phyloP scores from a whole-genome alignment of 495 filamentous ascomycete genomes.

The Talaromyces proteolyticus region DNA sequence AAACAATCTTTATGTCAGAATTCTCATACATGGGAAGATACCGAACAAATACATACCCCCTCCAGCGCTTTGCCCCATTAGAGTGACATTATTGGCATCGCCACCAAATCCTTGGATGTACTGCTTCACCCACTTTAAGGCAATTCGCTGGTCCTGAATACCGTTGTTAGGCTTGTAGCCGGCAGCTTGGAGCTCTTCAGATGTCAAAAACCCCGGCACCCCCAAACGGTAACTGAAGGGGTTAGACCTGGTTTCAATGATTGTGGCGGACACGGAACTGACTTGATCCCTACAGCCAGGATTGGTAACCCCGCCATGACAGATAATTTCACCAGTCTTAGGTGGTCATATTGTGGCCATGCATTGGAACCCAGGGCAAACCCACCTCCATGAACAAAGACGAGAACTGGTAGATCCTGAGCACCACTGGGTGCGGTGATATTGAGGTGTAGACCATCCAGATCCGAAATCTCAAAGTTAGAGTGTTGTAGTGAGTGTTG shows the following conservation, averaged over 20 bases:
- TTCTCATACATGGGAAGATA: not conserved
- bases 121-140: conserved; percentile 11
- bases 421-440: conserved; percentile 28
- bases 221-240: conserved; percentile 35
- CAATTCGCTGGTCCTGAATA: conserved; percentile 16
- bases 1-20: not conserved
- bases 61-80: conserved; percentile 11
- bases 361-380: conserved; percentile 27
- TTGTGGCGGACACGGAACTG: conserved; percentile 9
- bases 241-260: not conserved
- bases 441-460: conserved; percentile 38
- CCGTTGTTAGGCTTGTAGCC: conserved; percentile 28
- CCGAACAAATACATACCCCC: conserved; percentile 33
- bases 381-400: conserved; percentile 39
- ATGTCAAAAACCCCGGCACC: conserved; percentile 43
- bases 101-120: conserved; percentile 9
- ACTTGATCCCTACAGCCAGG: conserved; percentile 39
- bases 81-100: conserved; percentile 10
- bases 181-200: conserved; percentile 23
- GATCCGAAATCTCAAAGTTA: conserved; percentile 17
- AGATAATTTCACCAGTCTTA: conserved; percentile 30
- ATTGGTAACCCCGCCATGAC: conserved; percentile 29
- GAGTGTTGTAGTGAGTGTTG: conserved; percentile 23
- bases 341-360: conserved; percentile 33
- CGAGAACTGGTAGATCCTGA: conserved; percentile 30